A percentile compares a stretch with the other conserved stretches of the same genome.
Conservation (phyloP, 345 rosid genomes). For the Gossypium anomalum region DNA sequence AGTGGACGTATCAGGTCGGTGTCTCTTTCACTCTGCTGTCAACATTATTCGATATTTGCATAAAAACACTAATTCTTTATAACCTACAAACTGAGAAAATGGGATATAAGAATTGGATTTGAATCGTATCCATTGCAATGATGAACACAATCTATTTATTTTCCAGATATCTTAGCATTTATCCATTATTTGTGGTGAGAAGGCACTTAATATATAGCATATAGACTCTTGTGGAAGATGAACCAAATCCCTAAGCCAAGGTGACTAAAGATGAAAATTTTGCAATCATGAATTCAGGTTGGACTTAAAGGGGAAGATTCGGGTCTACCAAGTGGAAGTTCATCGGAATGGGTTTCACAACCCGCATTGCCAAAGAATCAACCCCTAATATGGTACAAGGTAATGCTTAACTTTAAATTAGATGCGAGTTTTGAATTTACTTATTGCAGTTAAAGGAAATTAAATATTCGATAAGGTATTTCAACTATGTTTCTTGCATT, state of each 20-base stretch:
- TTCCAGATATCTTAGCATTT: not conserved
- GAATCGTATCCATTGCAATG: not conserved
- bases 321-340: conserved; percentile 57
- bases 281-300: conserved; percentile 36
- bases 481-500: not conserved
- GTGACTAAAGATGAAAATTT: not conserved
- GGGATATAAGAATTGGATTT: not conserved
- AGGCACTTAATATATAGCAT: not conserved
- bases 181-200: not conserved
- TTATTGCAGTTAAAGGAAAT: not conserved
- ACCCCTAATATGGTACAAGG: conserved; percentile 96
- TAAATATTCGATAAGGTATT: not conserved
- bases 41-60: not conserved
- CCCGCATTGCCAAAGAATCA: conserved; percentile 66
- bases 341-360: conserved; percentile 66
- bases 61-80: not conserved
- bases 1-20: conserved; percentile 89
- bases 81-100: not conserved
- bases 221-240: not conserved
- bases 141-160: not conserved
- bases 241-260: not conserved
- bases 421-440: not conserved
- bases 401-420: conserved; percentile 19
- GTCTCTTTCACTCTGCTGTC: not conserved
- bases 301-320: conserved; percentile 90